Evolutionary conservation across 1,284 basidiomycete species (phyloP), one percentile per base, ranked within the genome.

Genomic region (Tausonia pullulans): DNA sequence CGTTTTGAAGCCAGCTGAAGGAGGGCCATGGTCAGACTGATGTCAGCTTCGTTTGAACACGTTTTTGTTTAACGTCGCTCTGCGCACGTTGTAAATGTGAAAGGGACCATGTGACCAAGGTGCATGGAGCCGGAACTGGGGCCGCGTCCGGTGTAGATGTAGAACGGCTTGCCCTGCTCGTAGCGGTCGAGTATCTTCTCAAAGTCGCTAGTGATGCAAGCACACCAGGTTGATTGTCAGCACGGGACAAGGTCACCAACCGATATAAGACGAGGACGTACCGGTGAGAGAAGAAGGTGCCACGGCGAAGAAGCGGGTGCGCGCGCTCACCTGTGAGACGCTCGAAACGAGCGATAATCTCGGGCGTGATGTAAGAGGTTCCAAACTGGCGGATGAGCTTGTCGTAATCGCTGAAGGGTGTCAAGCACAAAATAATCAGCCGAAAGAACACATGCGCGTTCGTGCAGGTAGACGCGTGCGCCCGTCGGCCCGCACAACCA

Each of bases 271-370:
- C 6, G 7, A 7, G 9, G 45, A 76, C 83, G 69, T 69, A 90
- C 91, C 94, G 86, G 79, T 99, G 96, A 44, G 93, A 96, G 78
- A 98, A 99, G 80, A 98, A 99, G 81, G 88, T 90, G 16, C 93
- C 94, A 67, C 96, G 81, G 55, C 94, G 83, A 61, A 99, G 79
- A 57, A 98, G 82, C 7, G 91, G 81, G 77, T 98, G 95, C n/a
- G 96, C 90, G 69, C 82, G 86, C 69, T 85, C 84, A 11, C 95
- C 94, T 1, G 96, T 98, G 61, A 98, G 76, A 62, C 81, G 83
- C 78, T 98, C 92, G 71, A 99, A 98, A 52, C 95, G 84, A 68
- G 87, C 85, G 39, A 99, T 79, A 58, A 98, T 77, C 27, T 84
- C 85, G 13, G 79, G 74, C 69, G 93, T 87, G 70, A 98, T 82